Evolutionary conservation across 345 rosid genomes (phyloP).

Genomic region (Eucalyptus pauciflora): DNA sequence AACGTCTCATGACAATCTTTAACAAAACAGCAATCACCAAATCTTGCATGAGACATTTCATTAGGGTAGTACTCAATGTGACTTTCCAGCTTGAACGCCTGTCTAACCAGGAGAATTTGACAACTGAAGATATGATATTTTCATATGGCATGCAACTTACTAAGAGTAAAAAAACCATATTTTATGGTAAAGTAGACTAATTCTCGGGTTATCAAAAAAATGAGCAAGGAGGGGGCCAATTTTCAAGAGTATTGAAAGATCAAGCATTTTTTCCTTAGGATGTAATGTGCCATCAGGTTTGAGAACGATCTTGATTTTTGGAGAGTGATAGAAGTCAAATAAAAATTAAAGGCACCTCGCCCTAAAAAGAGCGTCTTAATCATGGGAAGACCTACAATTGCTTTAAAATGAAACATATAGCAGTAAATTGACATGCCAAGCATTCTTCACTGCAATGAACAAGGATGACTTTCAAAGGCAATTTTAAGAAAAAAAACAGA

Average conservation of each 20-base stretch:
- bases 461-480: not conserved
- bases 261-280: not conserved
- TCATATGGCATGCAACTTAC: not conserved
- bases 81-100: not conserved
- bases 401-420: not conserved
- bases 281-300: not conserved
- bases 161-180: not conserved
- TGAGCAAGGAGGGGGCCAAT: not conserved
- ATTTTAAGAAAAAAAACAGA: not conserved
- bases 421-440: not conserved
- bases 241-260: not conserved
- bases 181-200: not conserved
- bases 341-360: not conserved
- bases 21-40: slow-evolving; percentile 83
- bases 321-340: not conserved
- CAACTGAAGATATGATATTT: not conserved
- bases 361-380: not conserved
- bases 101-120: not conserved
- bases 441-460: not conserved
- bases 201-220: not conserved
- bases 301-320: not conserved
- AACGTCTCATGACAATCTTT: slow-evolving; percentile 76
- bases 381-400: not conserved
- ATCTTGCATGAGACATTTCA: slow-evolving; percentile 26
- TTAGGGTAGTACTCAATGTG: not conserved